These are phyloP conservation scores for Penicillium expansum DNA, from an alignment of 2,329 filamentous ascomycete genomes.

Conservation along the genomic window DNA sequence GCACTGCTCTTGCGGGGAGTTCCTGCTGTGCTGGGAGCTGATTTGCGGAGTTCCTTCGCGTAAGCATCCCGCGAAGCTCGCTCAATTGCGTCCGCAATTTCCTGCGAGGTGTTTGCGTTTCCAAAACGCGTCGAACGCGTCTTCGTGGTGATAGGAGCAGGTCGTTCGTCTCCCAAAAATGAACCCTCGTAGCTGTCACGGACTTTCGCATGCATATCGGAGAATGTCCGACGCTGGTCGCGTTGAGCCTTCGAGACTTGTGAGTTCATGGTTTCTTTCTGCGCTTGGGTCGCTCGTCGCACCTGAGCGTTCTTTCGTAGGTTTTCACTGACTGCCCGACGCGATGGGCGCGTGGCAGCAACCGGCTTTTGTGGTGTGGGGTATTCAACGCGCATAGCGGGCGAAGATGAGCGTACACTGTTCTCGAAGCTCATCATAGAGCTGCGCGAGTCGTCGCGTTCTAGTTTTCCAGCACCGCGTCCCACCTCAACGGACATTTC, in stretches of 20 bases:
- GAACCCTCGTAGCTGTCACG: slow-evolving; percentile 54
- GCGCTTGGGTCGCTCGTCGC: slow-evolving; percentile 39
- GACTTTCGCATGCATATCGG: slow-evolving; percentile 56
- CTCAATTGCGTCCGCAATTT: slow-evolving; percentile 40
- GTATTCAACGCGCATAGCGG: slow-evolving; percentile 40
- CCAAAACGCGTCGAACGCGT: slow-evolving; percentile 57
- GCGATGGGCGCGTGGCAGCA: slow-evolving; percentile 29
- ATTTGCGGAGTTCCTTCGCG: slow-evolving; percentile 31
- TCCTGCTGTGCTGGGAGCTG: slow-evolving; percentile 16
- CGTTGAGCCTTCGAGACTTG: slow-evolving; percentile 38
- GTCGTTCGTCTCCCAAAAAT: slow-evolving; percentile 50
- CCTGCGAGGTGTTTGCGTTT: slow-evolving; percentile 43
- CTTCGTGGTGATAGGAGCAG: slow-evolving; percentile 42
- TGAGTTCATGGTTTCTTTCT: slow-evolving; percentile 42
- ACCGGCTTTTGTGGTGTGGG: slow-evolving; percentile 38
- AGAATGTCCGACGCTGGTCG: slow-evolving; percentile 49
- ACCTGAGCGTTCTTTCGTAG: slow-evolving; percentile 44
- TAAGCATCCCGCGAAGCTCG: slow-evolving; percentile 38
- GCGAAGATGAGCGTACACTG: slow-evolving; percentile 42
- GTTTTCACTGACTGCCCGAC: slow-evolving; percentile 35
- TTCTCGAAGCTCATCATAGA: slow-evolving; percentile 50
- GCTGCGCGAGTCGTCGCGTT: slow-evolving; percentile 50
- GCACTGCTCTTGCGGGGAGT: slow-evolving; percentile 24
- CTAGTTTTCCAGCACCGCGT: slow-evolving; percentile 47
- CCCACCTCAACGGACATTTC: slow-evolving; percentile 58